Conservation (phyloP, 2,329 filamentous ascomycete species). For the Coniochaeta sp. region DNA sequence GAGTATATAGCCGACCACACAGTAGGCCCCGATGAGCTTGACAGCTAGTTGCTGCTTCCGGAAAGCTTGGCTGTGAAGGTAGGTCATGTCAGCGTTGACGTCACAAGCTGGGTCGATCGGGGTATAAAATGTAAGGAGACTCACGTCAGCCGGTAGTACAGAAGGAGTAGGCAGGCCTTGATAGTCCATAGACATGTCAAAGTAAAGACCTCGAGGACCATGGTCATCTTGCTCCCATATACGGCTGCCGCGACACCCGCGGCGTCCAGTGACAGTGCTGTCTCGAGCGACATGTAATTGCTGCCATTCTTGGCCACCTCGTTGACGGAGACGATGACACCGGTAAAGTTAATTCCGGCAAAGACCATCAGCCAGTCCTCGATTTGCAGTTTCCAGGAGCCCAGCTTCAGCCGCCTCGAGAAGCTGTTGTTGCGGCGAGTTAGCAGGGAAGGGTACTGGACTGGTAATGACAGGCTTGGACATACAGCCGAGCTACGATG, state of each 20-base stretch:
- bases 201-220: conserved; percentile 46
- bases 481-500: conserved; percentile 7
- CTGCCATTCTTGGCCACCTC: conserved; percentile 34
- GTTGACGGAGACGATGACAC: conserved; percentile 33
- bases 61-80: conserved; percentile 13
- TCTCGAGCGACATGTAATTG: conserved; percentile 32
- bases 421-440: conserved; percentile 3
- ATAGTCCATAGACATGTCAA: conserved; percentile 42
- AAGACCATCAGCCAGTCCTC: conserved; percentile 53
- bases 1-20: conserved; percentile 34
- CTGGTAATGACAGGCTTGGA: neutral
- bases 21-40: conserved; percentile 34
- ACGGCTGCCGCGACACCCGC: conserved; percentile 32
- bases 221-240: conserved; percentile 46
- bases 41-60: conserved; percentile 28
- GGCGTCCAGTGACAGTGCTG: conserved; percentile 33
- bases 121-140: conserved; percentile 7
- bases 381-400: conserved; percentile 37
- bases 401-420: conserved; percentile 28
- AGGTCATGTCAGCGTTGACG: neutral
- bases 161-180: conserved; percentile 43
- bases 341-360: conserved; percentile 30
- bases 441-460: too few relatives aligned
- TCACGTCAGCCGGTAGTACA: conserved; percentile 46
- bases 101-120: neutral